Conservation (phyloP, 2,329 filamentous ascomycete genomes). For the Penicillium sp. region DNA sequence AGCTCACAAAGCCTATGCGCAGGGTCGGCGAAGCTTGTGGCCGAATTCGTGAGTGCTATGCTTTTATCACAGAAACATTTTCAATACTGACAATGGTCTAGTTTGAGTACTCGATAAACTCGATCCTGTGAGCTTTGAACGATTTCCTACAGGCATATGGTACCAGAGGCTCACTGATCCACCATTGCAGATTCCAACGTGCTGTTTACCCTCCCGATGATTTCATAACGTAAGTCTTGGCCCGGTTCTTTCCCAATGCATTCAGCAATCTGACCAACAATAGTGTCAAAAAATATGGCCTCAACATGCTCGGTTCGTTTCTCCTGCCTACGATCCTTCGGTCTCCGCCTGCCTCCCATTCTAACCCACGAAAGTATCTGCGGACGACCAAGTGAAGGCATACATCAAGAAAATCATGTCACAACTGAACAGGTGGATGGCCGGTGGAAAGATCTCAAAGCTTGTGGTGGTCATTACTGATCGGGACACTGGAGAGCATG, state of each 20-base stretch:
- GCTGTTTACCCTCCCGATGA: slow-evolving; percentile 88
- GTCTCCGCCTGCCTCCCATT: neutral
- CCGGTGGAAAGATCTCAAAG: slow-evolving; percentile 93
- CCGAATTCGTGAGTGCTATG: slow-evolving; percentile 76
- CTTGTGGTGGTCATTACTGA: slow-evolving; percentile 94
- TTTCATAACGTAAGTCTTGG: slow-evolving; percentile 73
- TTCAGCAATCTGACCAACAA: slow-evolving; percentile 1
- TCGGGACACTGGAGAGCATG: slow-evolving; percentile 94
- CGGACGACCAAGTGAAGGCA: slow-evolving; percentile 96
- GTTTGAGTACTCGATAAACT: slow-evolving; percentile 98
- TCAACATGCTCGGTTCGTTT: slow-evolving; percentile 82
- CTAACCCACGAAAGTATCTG: slow-evolving; percentile 62
- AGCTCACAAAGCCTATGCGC: slow-evolving; percentile 29
- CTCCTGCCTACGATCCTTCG: neutral
- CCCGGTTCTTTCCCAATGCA: neutral
- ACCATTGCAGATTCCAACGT: slow-evolving; percentile 69
- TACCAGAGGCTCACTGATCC: slow-evolving; percentile 19
- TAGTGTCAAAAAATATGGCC: slow-evolving; percentile 95
- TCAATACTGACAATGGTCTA: slow-evolving; percentile 42
- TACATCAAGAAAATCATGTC: slow-evolving; percentile 99
- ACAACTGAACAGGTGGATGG: slow-evolving; percentile 97
- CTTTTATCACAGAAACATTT: neutral
- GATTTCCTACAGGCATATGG: neutral
- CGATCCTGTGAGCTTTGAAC: slow-evolving; percentile 68
- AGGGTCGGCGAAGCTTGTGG: slow-evolving; percentile 80